Evolutionary conservation across 768 basidiomycete species (phyloP), one percentile per base, ranked within the genome.

Genomic region (Floccularia luteovirens): DNA sequence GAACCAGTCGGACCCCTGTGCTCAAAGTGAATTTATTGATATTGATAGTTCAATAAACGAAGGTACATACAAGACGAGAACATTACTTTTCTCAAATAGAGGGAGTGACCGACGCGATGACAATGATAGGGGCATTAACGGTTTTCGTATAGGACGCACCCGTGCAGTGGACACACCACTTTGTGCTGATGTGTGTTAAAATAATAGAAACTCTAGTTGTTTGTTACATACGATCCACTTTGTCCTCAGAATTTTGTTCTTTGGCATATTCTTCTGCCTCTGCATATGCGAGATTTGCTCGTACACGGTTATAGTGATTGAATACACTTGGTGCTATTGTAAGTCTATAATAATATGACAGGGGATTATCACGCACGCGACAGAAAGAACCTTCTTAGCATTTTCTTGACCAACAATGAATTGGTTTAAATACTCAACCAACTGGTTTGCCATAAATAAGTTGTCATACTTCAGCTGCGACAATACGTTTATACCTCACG

Each of bases 11-110:
- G 89, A 24, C 89, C 89, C 51, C 87, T 84, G 38, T 32, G 36
- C 23, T 2, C 35, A 5, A 22, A 24, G 19, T 28, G 40, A 42
- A 42, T 27, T 40, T 39, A 8, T 28, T 28, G 27, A 28, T 28
- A 28, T 28, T 28, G 14, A 28, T 44, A 14, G 23, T 31, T 24
- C 13, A 42, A 4, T 28, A 39, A 8, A 28, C 23, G 32, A 31
- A 24, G 19, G 11, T 24, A 61, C 74, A 49, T 55, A 92, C 91
- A 98, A 74, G 43, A 97, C 82, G 31, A 98, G 64, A 2, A 97
- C 89, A 55, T 98, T 98, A 51, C 89, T 92, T 71, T 98, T 98
- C 69, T 98, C 93, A 39, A 94, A 88, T 19, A 78, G 54, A 16
- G 82, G 75, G 11, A 63, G 50, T 5, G 63, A 58, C 32, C 69